Evolutionary conservation across 1,284 basidiomycete genomes (phyloP).

Genomic region (Meira nashicola): DNA sequence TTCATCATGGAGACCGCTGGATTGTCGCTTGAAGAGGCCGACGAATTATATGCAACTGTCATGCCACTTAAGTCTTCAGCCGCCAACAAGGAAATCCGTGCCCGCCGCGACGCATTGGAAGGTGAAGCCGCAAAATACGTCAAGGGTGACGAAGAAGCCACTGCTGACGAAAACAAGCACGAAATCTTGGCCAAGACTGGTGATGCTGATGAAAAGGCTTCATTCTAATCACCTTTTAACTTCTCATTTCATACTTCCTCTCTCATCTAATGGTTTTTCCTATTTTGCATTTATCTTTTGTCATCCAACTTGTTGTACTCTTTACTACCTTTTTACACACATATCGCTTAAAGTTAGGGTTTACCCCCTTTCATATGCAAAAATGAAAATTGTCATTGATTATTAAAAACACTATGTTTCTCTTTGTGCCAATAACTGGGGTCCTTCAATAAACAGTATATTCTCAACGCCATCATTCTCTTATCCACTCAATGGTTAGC

Average conservation of each 20-base stretch:
- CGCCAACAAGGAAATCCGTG: conserved; percentile 36
- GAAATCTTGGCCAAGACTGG: conserved; percentile 7
- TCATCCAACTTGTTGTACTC: no score
- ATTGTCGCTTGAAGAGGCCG: conserved; percentile 68
- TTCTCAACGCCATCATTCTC: no score
- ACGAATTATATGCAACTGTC: conserved; percentile 47
- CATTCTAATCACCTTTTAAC: neutral
- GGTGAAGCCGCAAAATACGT: conserved; percentile 21
- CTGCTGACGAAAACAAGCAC: conserved; percentile 38
- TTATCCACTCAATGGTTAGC: neutral
- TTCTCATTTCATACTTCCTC: neutral
- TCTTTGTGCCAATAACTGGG: no score
- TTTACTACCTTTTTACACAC: no score
- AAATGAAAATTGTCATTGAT: no score
- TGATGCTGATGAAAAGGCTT: conserved; percentile 6
- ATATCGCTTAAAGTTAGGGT: no score
- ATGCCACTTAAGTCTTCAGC: conserved; percentile 21
- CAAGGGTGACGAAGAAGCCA: conserved; percentile 38
- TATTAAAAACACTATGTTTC: no score
- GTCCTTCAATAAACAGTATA: no score
- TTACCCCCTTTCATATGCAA: no score
- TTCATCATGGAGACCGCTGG: conserved; percentile 66
- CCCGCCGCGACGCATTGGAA: conserved; percentile 40
- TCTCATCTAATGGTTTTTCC: neutral
- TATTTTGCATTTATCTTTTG: neutral